phyloP scores from a whole-genome alignment of 495 filamentous ascomycete genomes.

The Penicillium simplicissimum region DNA sequence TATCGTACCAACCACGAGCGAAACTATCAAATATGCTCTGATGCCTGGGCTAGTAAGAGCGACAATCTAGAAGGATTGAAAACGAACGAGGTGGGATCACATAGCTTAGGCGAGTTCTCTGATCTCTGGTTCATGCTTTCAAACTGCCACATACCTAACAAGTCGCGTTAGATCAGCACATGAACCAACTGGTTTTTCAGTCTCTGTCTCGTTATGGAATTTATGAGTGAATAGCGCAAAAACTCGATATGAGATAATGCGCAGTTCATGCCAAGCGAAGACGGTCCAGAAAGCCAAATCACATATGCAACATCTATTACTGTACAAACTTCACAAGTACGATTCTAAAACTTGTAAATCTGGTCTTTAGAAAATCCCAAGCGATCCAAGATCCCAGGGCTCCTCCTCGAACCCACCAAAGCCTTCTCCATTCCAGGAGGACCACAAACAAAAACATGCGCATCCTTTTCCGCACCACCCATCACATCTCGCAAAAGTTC shows the following conservation, averaged over 20 bases:
- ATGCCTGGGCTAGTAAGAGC: no score
- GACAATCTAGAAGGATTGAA: no score
- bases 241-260: background rate
- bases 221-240: no score
- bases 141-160: no score
- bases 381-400: slow-evolving; percentile 47
- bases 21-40: no score
- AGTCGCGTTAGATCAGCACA: no score
- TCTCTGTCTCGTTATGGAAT: no score
- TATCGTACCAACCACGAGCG: no score
- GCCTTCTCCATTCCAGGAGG: slow-evolving; percentile 62
- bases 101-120: no score
- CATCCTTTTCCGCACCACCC: slow-evolving; percentile 35
- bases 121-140: no score
- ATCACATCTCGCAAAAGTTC: slow-evolving; percentile 55
- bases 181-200: no score
- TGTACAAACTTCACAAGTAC: background rate
- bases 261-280: background rate
- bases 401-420: slow-evolving; percentile 45
- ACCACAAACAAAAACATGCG: slow-evolving; percentile 64
- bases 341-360: slow-evolving; percentile 52
- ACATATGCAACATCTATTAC: background rate
- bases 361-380: slow-evolving; percentile 57
- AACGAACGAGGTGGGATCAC: no score
- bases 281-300: background rate